Conservation (phyloP, 306 rosid genomes). For the Ochetophila trinervis region DNA sequence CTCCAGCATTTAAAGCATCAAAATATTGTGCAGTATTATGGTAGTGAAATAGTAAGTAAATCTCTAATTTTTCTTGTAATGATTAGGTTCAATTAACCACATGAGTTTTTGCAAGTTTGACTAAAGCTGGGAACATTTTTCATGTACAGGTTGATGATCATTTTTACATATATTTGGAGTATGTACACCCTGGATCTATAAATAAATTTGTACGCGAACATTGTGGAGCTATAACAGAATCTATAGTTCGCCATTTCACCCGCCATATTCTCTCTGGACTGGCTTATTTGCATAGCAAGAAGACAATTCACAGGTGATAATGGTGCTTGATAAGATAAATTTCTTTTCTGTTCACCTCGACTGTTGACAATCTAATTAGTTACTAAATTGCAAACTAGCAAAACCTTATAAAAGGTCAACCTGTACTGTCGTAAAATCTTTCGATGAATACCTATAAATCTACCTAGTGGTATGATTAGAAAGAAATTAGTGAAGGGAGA, state of each 20-base stretch:
- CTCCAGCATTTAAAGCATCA: slow-evolving; percentile 71
- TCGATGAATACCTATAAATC: background rate
- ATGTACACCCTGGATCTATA: slow-evolving; percentile 82
- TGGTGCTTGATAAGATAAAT: background rate
- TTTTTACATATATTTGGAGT: slow-evolving; percentile 87
- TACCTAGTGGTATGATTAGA: background rate
- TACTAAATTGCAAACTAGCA: background rate
- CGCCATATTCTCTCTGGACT: slow-evolving; percentile 79
- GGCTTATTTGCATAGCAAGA: slow-evolving; percentile 69
- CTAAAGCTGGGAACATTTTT: slow-evolving; percentile 11
- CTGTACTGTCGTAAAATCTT: background rate
- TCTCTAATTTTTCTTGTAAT: slow-evolving; percentile 20
- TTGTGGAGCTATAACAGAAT: slow-evolving; percentile 72
- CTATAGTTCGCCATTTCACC: slow-evolving; percentile 81
- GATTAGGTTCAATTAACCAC: slow-evolving; percentile 8
- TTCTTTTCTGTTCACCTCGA: background rate
- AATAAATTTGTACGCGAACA: slow-evolving; percentile 68
- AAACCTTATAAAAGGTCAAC: background rate
- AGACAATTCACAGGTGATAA: slow-evolving; percentile 80
- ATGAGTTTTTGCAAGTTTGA: slow-evolving; percentile 5
- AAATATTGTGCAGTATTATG: slow-evolving; percentile 85
- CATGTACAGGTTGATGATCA: slow-evolving; percentile 61
- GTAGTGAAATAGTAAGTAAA: slow-evolving; percentile 74
- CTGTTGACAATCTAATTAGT: slow-evolving; percentile 4
- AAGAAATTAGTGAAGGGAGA: background rate